phyloP scores from a whole-genome alignment of 495 filamentous ascomycete species.

The Aspergillus panamensis region DNA sequence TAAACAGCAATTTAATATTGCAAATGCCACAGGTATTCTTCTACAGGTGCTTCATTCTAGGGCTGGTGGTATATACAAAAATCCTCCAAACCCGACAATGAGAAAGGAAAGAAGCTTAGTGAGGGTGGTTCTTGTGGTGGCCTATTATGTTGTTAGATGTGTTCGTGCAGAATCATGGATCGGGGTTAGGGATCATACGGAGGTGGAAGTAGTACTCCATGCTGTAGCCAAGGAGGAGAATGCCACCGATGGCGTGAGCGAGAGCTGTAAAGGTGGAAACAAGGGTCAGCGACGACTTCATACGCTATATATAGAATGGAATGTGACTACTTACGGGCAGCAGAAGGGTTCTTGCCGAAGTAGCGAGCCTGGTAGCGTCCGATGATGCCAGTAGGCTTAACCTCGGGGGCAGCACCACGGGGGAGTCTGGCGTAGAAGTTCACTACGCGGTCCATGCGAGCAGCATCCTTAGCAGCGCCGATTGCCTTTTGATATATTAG shows the following conservation, averaged over 20 bases:
- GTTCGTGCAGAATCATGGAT: background rate
- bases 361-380: constrained; percentile 88
- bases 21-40: constrained; percentile 24
- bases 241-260: constrained; percentile 72
- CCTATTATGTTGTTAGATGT: constrained; percentile 51
- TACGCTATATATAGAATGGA: background rate
- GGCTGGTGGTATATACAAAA: constrained; percentile 41
- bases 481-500: constrained; percentile 62
- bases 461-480: constrained; percentile 88
- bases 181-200: constrained; percentile 57
- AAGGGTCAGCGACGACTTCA: constrained; percentile 2
- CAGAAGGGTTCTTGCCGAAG: constrained; percentile 88
- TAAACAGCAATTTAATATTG: constrained; percentile 5
- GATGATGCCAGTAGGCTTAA: constrained; percentile 73
- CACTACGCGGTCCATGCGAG: constrained; percentile 93
- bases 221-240: constrained; percentile 80
- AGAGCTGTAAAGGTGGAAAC: constrained; percentile 57
- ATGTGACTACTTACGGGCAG: constrained; percentile 66
- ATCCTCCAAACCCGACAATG: constrained; percentile 28
- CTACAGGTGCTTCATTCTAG: constrained; percentile 31
- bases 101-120: constrained; percentile 54
- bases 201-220: constrained; percentile 99
- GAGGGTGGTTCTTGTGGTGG: constrained; percentile 99
- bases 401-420: constrained; percentile 77
- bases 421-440: constrained; percentile 98